Conservation (phyloP, 805 yeast species). For the Candida vaughaniae region DNA sequence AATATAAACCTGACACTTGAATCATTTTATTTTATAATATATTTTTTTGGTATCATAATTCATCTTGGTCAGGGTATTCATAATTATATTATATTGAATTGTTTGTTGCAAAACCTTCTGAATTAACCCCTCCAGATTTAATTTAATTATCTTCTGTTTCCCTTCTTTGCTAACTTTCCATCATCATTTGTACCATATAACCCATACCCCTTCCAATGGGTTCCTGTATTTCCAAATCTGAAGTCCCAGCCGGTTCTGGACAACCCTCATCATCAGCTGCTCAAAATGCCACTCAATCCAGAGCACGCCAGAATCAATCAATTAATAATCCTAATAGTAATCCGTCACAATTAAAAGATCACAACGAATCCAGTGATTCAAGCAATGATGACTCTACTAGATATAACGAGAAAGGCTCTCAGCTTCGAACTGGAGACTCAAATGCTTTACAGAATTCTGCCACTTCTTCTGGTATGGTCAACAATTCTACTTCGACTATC, state of each 20-base stretch:
- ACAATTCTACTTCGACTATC: too few relatives aligned
- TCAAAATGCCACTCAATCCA: background rate
- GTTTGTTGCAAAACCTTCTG: too few relatives aligned
- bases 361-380: conserved; percentile 8
- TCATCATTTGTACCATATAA: background rate
- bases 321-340: background rate
- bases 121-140: too few relatives aligned
- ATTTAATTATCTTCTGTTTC: too few relatives aligned
- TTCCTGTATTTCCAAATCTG: conserved; percentile 5
- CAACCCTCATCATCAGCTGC: conserved; percentile 14
- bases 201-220: conserved; percentile 5
- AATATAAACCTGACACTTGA: conserved; percentile 1
- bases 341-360: conserved; percentile 6
- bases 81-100: too few relatives aligned
- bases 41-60: background rate
- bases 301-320: background rate
- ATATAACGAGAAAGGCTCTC: conserved; percentile 12
- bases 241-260: conserved; percentile 12
- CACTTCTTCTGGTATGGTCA: too few relatives aligned
- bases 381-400: conserved; percentile 15
- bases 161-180: too few relatives aligned
- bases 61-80: background rate
- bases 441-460: too few relatives aligned
- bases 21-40: too few relatives aligned
- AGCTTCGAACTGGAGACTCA: too few relatives aligned